phyloP scores from a whole-genome alignment of 441 rosid species.

The Theobroma grandiflorum region DNA sequence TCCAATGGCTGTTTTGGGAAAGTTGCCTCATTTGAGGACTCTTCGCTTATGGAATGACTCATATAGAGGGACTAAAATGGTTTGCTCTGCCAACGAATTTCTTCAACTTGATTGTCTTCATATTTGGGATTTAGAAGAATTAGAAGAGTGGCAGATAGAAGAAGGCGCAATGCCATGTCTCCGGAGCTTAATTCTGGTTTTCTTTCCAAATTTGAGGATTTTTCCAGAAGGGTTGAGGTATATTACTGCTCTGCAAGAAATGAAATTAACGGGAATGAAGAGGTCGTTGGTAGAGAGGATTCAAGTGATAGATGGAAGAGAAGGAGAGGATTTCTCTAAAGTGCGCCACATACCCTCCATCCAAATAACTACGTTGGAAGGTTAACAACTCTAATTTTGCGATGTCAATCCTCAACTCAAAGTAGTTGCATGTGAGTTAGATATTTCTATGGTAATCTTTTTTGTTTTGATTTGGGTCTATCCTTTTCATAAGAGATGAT shows the following conservation, averaged over 20 bases:
- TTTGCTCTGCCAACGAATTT: neutral
- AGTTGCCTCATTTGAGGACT: neutral
- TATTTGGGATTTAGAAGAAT: rapidly evolving
- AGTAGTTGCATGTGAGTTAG: too few species aligned
- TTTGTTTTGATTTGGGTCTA: too few species aligned
- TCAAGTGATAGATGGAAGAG: neutral
- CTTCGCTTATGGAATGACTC: neutral
- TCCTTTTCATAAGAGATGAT: too few species aligned
- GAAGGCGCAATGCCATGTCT: neutral
- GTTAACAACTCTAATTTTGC: too few species aligned
- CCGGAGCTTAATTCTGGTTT: neutral
- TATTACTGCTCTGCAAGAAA: neutral
- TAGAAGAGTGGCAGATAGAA: neutral
- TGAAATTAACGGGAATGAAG: neutral
- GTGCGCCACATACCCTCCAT: neutral
- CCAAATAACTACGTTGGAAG: too few species aligned
- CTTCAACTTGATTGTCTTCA: neutral
- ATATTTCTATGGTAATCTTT: too few species aligned
- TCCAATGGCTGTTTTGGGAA: neutral
- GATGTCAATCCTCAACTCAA: too few species aligned
- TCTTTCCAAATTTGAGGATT: neutral
- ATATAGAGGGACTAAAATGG: neutral
- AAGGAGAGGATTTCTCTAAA: neutral
- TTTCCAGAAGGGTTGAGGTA: neutral
- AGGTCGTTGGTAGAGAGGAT: neutral